Conservation (phyloP, 768 basidiomycete genomes). For the Suillus bovinus region DNA sequence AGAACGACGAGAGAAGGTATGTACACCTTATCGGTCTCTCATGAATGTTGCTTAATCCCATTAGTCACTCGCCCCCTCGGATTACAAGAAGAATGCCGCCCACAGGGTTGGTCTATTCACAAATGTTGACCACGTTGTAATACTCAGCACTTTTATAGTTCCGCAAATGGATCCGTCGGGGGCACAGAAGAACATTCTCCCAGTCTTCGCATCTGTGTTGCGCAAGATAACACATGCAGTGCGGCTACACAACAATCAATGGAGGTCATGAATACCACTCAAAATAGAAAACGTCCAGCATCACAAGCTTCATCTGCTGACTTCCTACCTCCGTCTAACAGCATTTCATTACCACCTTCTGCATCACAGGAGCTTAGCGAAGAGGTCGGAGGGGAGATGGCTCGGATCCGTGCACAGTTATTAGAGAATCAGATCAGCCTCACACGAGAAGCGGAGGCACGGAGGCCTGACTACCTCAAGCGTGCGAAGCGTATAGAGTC, state of each 20-base stretch:
- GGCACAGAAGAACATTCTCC: background rate
- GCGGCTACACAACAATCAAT: slow-evolving; percentile 1
- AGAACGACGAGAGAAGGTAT: slow-evolving; percentile 1
- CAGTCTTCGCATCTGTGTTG: background rate
- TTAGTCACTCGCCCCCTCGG: background rate
- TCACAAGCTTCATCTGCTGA: background rate
- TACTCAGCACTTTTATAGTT: background rate
- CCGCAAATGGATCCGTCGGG: background rate
- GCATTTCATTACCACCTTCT: slow-evolving; percentile 26
- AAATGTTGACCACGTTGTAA: background rate
- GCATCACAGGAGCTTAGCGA: slow-evolving; percentile 11
- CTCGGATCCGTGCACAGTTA: slow-evolving; percentile 56
- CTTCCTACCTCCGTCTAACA: slow-evolving; percentile 17
- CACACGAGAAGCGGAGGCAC: slow-evolving; percentile 56
- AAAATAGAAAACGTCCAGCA: slow-evolving; percentile 5
- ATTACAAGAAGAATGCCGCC: background rate
- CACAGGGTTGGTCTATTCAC: background rate
- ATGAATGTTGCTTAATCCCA: background rate
- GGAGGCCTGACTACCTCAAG: slow-evolving; percentile 72
- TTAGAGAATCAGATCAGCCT: slow-evolving; percentile 50
- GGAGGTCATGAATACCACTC: background rate
- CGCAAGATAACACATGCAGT: background rate
- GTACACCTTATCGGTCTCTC: no score
- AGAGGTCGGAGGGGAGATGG: slow-evolving; percentile 54
- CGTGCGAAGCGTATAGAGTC: slow-evolving; percentile 48